phyloP scores from a whole-genome alignment of 257 asterid species.

The Scutellaria barbata region DNA sequence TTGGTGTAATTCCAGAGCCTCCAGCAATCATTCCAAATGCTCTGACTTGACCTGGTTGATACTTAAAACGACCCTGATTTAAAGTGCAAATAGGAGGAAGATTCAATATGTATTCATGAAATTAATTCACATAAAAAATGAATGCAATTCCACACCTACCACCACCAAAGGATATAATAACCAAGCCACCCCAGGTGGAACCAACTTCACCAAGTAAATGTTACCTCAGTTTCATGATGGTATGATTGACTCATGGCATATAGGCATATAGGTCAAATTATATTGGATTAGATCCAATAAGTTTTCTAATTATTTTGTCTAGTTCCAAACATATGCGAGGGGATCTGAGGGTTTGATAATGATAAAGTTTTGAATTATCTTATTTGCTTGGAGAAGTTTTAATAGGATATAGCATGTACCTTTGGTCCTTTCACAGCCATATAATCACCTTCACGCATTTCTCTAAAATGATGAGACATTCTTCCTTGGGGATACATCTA shows the following conservation, averaged over 20 bases:
- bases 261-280: background rate
- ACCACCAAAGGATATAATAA: background rate
- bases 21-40: constrained; percentile 80
- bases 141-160: constrained; percentile 17
- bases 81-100: background rate
- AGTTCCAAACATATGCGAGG: background rate
- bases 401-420: constrained; percentile 52
- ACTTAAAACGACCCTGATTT: constrained; percentile 65
- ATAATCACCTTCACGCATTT: constrained; percentile 85
- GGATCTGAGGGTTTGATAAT: background rate
- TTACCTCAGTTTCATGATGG: constrained; percentile 1
- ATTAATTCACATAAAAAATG: constrained; percentile 13
- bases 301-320: background rate
- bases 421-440: constrained; percentile 95
- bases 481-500: constrained; percentile 99
- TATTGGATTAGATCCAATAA: background rate
- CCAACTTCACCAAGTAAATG: constrained; percentile 2
- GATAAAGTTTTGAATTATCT: background rate
- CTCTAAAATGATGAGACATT: constrained; percentile 98
- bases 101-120: constrained; percentile 10
- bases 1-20: constrained; percentile 75
- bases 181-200: constrained; percentile 10
- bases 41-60: constrained; percentile 67
- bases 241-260: background rate
- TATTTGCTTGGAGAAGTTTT: constrained; percentile 8